Evolutionary conservation across 208 protist genomes (phyloP), one percentile per base, ranked within the genome.

Genomic region (Acanthamoeba healyi): DNA sequence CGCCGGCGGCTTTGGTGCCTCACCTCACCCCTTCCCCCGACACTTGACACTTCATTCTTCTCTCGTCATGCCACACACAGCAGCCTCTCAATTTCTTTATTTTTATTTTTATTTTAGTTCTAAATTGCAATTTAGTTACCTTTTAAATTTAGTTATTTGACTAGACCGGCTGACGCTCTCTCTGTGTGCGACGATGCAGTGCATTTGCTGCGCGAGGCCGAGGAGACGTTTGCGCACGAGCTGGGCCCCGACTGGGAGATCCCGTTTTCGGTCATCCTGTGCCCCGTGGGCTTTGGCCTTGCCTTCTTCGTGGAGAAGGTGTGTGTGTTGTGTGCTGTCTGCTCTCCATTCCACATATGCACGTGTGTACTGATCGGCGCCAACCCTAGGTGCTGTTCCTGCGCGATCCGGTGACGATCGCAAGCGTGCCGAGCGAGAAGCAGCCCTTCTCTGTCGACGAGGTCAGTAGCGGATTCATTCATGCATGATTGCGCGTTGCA

Each of bases 251-350:
- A 56, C 14, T 93, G 40, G 42, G 88, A 72, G n/a, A 56, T 81
- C 10, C 88, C 88, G 3, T 93, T 93, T 19, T 2, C 14, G 17
- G 40, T 93, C 34, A 49, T 93, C n/a, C 46, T 93, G 10, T 93
- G 88, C 42, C 63, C 88, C 1, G 42, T 93, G 17, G 88, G 88
- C 36, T 93, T 93, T 40, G 88, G 44, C 36, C 63, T 93, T 0
- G 88, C 65, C 67, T 93, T 93, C 65, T 93, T 93, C 24, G 65
- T 93, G 15, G 88, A 93, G 34, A 93, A 93, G 88, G 87, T 93
- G 38, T n/a, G n/a, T n/a, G n/a, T n/a, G n/a, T n/a, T n/a, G n/a
- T n/a, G n/a, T n/a, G n/a, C n/a, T n/a, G 51, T 10, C 51, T 58
- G 51, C 10, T 24, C 51, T 58, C 51, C 51, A 10, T 58, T 58